A percentile compares a stretch with the other conserved stretches of the same genome.
phyloP scores from a whole-genome alignment of 495 filamentous ascomycete species.

The Penicillium herquei region DNA sequence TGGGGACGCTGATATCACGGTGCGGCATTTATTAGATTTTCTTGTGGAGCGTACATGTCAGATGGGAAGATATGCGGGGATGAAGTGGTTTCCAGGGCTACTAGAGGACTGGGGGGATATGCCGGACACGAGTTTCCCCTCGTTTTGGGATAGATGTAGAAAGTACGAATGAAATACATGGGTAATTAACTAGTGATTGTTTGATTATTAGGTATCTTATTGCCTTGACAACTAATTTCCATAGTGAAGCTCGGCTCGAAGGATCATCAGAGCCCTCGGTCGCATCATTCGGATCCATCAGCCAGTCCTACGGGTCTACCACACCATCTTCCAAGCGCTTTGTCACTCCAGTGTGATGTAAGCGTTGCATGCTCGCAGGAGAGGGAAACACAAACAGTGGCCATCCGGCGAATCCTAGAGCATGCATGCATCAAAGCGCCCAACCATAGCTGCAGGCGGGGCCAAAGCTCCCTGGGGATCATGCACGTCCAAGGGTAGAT shows the following conservation, averaged over 20 bases:
- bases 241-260: constrained; percentile 2
- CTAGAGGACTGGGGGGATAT: too few species aligned
- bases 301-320: constrained; percentile 10
- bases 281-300: constrained; percentile 13
- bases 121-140: too few species aligned
- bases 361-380: constrained; percentile 7
- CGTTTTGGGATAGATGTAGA: too few species aligned
- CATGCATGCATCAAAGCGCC: constrained; percentile 17
- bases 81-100: background rate
- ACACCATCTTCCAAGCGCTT: background rate
- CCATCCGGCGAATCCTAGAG: constrained; percentile 10
- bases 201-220: background rate
- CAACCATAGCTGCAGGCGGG: constrained; percentile 5
- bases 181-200: too few species aligned
- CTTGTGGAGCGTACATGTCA: constrained; percentile 15
- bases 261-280: constrained; percentile 14
- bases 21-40: background rate
- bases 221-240: background rate
- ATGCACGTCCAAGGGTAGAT: constrained; percentile 11
- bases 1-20: constrained; percentile 8
- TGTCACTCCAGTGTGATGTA: constrained; percentile 19
- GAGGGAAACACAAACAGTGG: constrained; percentile 1
- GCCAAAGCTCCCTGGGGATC: constrained; percentile 22
- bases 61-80: constrained; percentile 14
- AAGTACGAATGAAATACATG: too few species aligned